These are phyloP conservation scores for Pleurotus sapidus DNA, from an alignment of 768 basidiomycete genomes.

Conservation along the genomic window DNA sequence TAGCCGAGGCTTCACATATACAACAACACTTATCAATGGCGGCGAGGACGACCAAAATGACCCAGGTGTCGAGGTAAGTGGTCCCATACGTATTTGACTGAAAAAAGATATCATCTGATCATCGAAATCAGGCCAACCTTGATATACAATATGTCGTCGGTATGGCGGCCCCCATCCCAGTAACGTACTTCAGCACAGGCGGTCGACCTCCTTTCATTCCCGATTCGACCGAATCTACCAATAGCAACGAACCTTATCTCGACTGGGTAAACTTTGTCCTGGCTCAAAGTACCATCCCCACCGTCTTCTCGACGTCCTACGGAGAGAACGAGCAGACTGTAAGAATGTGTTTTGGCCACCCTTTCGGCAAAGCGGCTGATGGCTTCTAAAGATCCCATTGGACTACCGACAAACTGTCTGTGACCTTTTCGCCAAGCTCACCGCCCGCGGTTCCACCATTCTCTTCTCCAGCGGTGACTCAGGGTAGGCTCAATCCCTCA, in stretches of 20 bases:
- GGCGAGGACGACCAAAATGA: slow-evolving; percentile 35
- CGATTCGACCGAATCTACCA: slow-evolving; percentile 31
- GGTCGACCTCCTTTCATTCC: slow-evolving; percentile 44
- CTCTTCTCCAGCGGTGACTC: slow-evolving; percentile 51
- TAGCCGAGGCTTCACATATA: slow-evolving; percentile 27
- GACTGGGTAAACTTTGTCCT: slow-evolving; percentile 52
- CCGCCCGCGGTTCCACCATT: slow-evolving; percentile 48
- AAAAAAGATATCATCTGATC: too few species aligned
- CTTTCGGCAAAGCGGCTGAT: too few species aligned
- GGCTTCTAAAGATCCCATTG: slow-evolving; percentile 30
- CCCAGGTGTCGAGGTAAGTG: slow-evolving; percentile 26
- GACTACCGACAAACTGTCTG: slow-evolving; percentile 46
- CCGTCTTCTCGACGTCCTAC: slow-evolving; percentile 52
- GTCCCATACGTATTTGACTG: neutral
- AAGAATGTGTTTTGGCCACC: neutral
- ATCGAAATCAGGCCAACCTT: slow-evolving; percentile 36
- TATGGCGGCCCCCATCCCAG: slow-evolving; percentile 41
- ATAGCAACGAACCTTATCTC: slow-evolving; percentile 41
- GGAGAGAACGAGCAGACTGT: slow-evolving; percentile 56
- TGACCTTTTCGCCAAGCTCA: slow-evolving; percentile 42
- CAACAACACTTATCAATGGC: slow-evolving; percentile 29
- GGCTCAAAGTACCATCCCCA: slow-evolving; percentile 33
- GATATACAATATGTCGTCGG: slow-evolving; percentile 47
- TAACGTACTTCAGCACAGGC: slow-evolving; percentile 42
- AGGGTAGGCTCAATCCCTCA: slow-evolving; percentile 24